phyloP scores from a whole-genome alignment of 106 monocot genomes.

The Dioscorea alata region DNA sequence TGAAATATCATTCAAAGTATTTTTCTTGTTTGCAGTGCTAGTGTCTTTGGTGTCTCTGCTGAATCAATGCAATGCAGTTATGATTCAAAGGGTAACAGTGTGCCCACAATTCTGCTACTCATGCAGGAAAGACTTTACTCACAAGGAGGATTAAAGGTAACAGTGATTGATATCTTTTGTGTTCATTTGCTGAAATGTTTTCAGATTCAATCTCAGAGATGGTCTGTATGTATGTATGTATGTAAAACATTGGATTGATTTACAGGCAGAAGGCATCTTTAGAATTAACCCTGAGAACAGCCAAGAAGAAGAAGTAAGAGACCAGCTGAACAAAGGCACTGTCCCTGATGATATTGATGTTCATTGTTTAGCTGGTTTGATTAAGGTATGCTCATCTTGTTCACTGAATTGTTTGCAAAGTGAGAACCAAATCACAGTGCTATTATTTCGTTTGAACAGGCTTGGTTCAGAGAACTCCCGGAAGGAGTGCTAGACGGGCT shows the following conservation, averaged over 20 bases:
- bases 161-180: neutral
- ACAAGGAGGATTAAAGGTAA: conserved; percentile 85
- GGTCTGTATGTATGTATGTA: too few species aligned
- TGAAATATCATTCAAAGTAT: too few species aligned
- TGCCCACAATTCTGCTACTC: conserved; percentile 83
- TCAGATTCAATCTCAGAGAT: too few species aligned
- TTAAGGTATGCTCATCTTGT: conserved; percentile 43
- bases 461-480: conserved; percentile 96
- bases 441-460: conserved; percentile 27
- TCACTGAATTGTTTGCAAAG: neutral
- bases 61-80: conserved; percentile 95
- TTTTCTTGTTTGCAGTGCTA: conserved; percentile 51
- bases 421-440: neutral
- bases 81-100: conserved; percentile 86
- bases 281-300: conserved; percentile 88
- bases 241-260: neutral
- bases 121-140: conserved; percentile 85
- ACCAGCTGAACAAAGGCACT: conserved; percentile 75
- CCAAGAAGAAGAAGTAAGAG: conserved; percentile 76
- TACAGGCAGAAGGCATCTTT: conserved; percentile 91
- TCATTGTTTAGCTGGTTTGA: conserved; percentile 86
- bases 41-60: conserved; percentile 92
- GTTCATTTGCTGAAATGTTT: too few species aligned
- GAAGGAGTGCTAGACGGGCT: conserved; percentile 81
- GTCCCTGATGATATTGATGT: conserved; percentile 92